These are phyloP conservation scores for Epicoccum nigrum DNA, from an alignment of 2,329 filamentous ascomycete genomes.

Conservation along the genomic window DNA sequence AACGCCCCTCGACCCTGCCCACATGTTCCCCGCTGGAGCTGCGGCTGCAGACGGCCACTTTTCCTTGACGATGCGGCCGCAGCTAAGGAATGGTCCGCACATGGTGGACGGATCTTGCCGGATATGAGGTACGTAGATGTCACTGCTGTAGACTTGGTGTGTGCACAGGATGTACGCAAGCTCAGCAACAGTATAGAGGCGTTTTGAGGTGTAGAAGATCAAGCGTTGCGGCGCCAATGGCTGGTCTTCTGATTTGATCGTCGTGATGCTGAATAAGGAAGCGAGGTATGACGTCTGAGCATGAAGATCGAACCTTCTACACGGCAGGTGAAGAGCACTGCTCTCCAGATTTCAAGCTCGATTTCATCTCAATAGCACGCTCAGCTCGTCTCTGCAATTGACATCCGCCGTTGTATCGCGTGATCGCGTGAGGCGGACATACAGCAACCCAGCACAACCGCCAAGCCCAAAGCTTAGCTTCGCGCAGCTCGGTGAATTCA, in stretches of 20 bases:
- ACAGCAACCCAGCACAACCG: neutral
- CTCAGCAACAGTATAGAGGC: neutral
- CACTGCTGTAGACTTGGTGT: neutral
- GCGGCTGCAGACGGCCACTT: constrained; percentile 14
- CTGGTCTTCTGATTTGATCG: constrained; percentile 9
- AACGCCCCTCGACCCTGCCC: constrained; percentile 11
- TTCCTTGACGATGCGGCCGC: constrained; percentile 10
- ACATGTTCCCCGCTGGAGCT: constrained; percentile 16
- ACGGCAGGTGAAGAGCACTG: too few relatives aligned
- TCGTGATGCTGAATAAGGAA: constrained; percentile 10
- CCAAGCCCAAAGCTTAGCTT: constrained; percentile 17
- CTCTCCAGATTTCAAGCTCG: neutral
- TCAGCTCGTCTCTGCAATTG: neutral
- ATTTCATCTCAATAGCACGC: neutral
- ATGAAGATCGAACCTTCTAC: constrained; percentile 3
- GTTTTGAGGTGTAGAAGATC: constrained; percentile 4
- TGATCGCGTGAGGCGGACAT: constrained; percentile 1
- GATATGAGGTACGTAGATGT: too few relatives aligned
- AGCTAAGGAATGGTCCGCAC: constrained; percentile 9
- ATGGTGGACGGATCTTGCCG: neutral
- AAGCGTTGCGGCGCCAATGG: constrained; percentile 4
- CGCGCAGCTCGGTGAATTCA: constrained; percentile 8
- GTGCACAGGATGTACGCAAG: too few relatives aligned
- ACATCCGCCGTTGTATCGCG: neutral
- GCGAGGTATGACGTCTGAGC: constrained; percentile 15